Evolutionary conservation across 176 grass and related monocot species (phyloP).

Genomic region (Miscanthus lutarioriparius): DNA sequence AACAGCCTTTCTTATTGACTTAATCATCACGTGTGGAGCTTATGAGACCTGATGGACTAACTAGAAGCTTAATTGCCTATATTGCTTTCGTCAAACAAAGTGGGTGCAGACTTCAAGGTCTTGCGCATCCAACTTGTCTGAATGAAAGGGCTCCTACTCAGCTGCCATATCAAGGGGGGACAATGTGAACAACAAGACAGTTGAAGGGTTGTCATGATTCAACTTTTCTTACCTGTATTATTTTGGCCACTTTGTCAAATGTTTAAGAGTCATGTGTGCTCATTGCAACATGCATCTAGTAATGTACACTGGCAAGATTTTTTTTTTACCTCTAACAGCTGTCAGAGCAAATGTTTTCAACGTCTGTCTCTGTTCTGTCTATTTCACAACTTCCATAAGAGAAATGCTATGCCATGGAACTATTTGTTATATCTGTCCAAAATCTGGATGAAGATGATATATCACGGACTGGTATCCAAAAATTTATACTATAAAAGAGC

Average conservation of each 20-base stretch:
- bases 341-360: not conserved
- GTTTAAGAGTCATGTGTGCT: not conserved
- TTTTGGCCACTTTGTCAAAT: not conserved
- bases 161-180: not conserved
- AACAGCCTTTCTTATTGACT: not conserved
- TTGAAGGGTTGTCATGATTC: not conserved
- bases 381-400: not conserved
- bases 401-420: not conserved
- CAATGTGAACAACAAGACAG: not conserved
- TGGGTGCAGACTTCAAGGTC: constrained; percentile 22
- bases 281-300: not conserved
- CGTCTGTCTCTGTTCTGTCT: not conserved
- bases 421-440: not conserved
- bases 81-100: constrained; percentile 34
- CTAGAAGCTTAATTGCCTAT: not conserved
- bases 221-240: not conserved
- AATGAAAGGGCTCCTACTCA: not conserved
- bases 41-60: not conserved
- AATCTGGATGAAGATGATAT: not conserved
- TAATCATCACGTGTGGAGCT: not conserved
- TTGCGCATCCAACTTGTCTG: constrained; percentile 6
- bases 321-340: not conserved
- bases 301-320: not conserved
- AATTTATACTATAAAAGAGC: too few relatives aligned
- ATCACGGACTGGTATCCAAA: too few relatives aligned